These are phyloP conservation scores for Lizonia empirigonia DNA, from an alignment of 2,329 filamentous ascomycete genomes.

Conservation along the genomic window DNA sequence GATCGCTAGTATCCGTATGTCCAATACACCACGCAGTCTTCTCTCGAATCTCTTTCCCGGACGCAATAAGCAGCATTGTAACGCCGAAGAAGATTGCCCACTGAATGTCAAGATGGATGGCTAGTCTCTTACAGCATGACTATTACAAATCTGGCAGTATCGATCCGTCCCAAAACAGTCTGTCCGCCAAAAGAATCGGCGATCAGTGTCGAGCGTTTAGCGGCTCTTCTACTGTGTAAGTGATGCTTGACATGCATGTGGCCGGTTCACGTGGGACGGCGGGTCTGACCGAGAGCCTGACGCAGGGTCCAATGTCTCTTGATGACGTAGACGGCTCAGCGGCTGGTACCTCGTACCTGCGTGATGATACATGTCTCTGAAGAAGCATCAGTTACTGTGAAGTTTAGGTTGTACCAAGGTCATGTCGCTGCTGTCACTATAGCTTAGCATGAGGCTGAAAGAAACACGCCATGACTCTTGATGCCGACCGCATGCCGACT, in stretches of 20 bases:
- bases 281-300: slow-evolving; percentile 5
- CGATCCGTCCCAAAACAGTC: too few species aligned
- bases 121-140: too few species aligned
- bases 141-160: too few species aligned
- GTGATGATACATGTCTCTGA: slow-evolving; percentile 14
- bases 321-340: slow-evolving; percentile 15
- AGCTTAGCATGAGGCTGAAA: slow-evolving; percentile 19
- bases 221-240: slow-evolving; percentile 12
- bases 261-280: slow-evolving; percentile 10
- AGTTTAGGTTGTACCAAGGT: slow-evolving; percentile 1
- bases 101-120: too few species aligned
- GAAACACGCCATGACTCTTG: slow-evolving; percentile 14
- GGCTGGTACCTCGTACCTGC: slow-evolving; percentile 12
- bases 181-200: not conserved
- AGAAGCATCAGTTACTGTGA: not conserved
- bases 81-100: not conserved
- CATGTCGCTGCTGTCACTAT: slow-evolving; percentile 14
- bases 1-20: not conserved
- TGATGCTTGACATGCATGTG: slow-evolving; percentile 11
- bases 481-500: slow-evolving; percentile 17
- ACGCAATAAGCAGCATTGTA: not conserved
- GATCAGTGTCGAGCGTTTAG: slow-evolving; percentile 1
- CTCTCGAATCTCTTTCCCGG: not conserved
- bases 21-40: not conserved
- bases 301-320: slow-evolving; percentile 5